Base-by-base conservation (phyloP, 257 asterid genomes). In the Primulina eburnea region DNA sequence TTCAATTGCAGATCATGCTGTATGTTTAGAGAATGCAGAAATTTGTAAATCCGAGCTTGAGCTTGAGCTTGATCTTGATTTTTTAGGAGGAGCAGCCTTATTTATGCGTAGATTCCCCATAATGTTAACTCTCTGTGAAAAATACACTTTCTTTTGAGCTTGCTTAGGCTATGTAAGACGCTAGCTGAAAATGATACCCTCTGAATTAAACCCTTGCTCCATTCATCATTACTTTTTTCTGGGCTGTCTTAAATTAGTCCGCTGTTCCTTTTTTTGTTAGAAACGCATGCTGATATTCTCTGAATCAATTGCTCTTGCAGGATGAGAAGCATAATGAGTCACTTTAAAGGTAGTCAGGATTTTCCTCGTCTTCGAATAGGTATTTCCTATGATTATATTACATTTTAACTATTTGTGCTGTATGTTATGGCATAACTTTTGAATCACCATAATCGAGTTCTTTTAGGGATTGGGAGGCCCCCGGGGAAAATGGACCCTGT, bases 361-460 rank as follows among this genome's bases (percentile, higher is more conserved):
- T 94, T 94, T 68, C 97, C 98, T 75, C 97, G 98, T 60, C 69
- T 91, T 55, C 76, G 95, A 60, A 89, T 94, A 80, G 99, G 99
- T 89, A 85, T 29, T 65, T 64, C 63, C 67, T 68, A 53, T 60
- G 20, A 14, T 29, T 69, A 37, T 17, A 21, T 68, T 29, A 60
- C 64, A 20, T 35, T 26, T 11, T 50, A 34, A 34, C 33, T 26
- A 28, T 17, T n/a, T 59, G n/a, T 11, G 14, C 11, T 67, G 0
- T 34, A 20, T 29, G 6, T 8, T 60, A 18, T 4, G 2, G 11
- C 1, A 14, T 14, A 47, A 47, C 14, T 0, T 61, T 52, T 14
- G 29, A 73, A 47, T 72, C 26, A 57, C 60, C 30, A 30, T 52
- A 37, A 50, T 69, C 32, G 59, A 17, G 52, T 59, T 40, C 64